Evolutionary conservation across 164 flowering plant genomes (phyloP).

Genomic region (Macadamia tetraphylla): DNA sequence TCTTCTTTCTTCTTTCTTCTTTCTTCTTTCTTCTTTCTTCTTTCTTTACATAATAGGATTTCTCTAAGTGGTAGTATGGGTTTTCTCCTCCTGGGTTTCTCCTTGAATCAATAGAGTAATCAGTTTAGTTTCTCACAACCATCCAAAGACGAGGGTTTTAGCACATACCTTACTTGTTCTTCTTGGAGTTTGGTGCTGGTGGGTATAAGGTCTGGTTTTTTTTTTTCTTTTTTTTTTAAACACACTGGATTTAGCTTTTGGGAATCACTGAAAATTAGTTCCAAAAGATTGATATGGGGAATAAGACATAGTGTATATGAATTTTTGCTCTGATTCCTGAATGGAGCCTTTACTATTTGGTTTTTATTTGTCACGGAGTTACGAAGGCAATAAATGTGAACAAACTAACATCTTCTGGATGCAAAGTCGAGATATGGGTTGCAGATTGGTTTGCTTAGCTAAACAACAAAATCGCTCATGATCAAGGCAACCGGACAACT

Average conservation of each 20-base stretch:
- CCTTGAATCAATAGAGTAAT: too few relatives aligned
- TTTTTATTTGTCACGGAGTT: constrained; percentile 54
- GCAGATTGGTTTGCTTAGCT: constrained; percentile 99
- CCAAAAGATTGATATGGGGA: background rate
- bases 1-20: too few relatives aligned
- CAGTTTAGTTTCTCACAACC: background rate
- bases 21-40: too few relatives aligned
- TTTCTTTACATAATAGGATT: too few relatives aligned
- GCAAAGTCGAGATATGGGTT: constrained; percentile 86
- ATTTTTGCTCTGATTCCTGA: background rate
- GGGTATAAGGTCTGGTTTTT: background rate
- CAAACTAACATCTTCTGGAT: constrained; percentile 74
- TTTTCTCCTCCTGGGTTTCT: too few relatives aligned
- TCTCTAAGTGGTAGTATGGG: too few relatives aligned
- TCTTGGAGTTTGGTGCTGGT: background rate
- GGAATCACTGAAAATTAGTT: too few relatives aligned
- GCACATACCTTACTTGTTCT: background rate
- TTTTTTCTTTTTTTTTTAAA: background rate
- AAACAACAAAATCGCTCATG: constrained; percentile 66
- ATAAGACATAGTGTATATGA: background rate
- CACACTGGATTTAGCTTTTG: too few relatives aligned
- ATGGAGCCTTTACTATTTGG: background rate
- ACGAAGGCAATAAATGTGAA: constrained; percentile 87
- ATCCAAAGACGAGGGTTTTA: background rate
- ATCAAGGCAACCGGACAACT: constrained; percentile 35